Evolutionary conservation across 1,139 yeast genomes (phyloP).

Genomic region (Pichia sp.): DNA sequence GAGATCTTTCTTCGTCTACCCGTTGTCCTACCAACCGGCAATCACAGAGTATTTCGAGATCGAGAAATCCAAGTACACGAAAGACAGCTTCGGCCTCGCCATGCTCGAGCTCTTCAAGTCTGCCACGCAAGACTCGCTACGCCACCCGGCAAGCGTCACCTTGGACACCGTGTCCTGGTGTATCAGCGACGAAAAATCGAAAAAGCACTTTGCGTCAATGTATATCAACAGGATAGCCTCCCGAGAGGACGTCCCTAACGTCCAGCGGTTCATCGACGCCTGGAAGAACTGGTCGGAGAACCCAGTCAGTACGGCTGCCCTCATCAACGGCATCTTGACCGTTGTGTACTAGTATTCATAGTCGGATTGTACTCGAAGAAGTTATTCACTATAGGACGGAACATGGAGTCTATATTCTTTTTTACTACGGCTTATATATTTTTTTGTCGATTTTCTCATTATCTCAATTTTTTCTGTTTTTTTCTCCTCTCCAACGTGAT

Average conservation of each 20-base stretch:
- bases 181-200: background rate
- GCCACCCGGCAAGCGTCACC: background rate
- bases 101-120: background rate
- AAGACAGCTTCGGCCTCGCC: background rate
- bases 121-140: background rate
- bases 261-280: background rate
- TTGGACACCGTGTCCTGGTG: slow-evolving; percentile 8
- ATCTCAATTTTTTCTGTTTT: background rate
- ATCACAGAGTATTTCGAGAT: slow-evolving; percentile 17
- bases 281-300: slow-evolving; percentile 6
- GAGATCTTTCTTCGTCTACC: slow-evolving; percentile 8
- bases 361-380: no score
- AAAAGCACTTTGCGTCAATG: slow-evolving; percentile 5
- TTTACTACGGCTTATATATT: background rate
- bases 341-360: background rate
- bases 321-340: background rate
- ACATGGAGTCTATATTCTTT: no score
- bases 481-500: background rate
- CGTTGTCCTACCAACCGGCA: slow-evolving; percentile 2
- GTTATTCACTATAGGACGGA: no score
- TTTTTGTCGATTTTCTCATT: background rate
- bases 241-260: background rate
- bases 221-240: background rate
- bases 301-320: background rate
- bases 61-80: background rate